A percentile compares a stretch with the other conserved stretches of the same genome.
phyloP scores from a whole-genome alignment of 441 rosid species.

The Syzygium syzygioides region DNA sequence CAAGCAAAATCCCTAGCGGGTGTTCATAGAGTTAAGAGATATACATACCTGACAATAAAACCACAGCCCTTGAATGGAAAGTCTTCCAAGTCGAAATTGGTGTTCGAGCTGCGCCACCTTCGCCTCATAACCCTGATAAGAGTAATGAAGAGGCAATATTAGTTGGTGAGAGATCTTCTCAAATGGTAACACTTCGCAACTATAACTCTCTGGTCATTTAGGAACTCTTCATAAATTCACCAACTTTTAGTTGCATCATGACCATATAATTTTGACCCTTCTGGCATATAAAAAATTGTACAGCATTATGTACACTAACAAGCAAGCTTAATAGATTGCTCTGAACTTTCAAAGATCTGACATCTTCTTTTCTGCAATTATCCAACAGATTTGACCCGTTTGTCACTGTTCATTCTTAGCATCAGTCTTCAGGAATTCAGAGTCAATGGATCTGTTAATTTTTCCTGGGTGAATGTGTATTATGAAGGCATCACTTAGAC shows the following conservation, averaged over 20 bases:
- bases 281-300: neutral
- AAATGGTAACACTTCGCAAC: neutral
- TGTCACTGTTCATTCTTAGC: neutral
- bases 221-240: neutral
- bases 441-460: neutral
- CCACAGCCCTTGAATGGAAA: constrained; percentile 96
- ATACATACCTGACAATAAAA: constrained; percentile 90
- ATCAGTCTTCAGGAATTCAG: neutral
- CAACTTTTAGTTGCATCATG: neutral
- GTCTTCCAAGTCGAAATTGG: constrained; percentile 94
- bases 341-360: neutral
- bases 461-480: neutral
- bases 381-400: neutral
- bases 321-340: neutral
- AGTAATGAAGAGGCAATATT: neutral
- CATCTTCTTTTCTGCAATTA: neutral
- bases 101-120: constrained; percentile 98
- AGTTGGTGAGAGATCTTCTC: neutral
- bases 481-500: neutral
- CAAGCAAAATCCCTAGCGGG: constrained; percentile 9
- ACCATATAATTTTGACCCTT: neutral
- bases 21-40: constrained; percentile 10
- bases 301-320: neutral
- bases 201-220: neutral
- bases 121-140: constrained; percentile 77